Base-by-base conservation (phyloP, 495 filamentous ascomycete species). In the Polyplosphaeria fusca region DNA sequence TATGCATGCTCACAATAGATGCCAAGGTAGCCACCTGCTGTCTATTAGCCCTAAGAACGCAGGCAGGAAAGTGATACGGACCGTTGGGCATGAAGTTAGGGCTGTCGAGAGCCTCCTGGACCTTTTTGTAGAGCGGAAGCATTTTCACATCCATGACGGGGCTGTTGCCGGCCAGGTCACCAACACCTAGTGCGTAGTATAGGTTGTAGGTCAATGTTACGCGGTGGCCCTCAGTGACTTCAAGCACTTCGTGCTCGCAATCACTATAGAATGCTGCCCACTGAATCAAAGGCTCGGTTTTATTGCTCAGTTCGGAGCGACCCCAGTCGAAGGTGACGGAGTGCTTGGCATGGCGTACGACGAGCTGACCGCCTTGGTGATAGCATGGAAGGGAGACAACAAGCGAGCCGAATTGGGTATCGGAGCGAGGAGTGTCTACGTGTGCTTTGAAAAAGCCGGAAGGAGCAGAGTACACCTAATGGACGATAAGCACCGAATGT, bases 211-310 rank as follows among this genome's bases (percentile, higher is more conserved):
- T 84, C 19, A 85, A 61, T 0, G 79, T 84, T 23, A 84, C 54
- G 0, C 79, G 72, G 45, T 84, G 71, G 0, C 80, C 81, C 5
- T 63, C 52, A 0, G 69, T 78, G 38, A 84, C 71, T n/a, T 72
- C 67, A 4, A 74, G 65, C n/a, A 84, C 75, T 65, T 85, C 80
- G 63, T 85, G 81, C 59, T 80, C 76, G 56, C 77, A 82, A 58
- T 84, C 80, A 52, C 74, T 79, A 61, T 82, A 85, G 66, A 85
- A 85, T 1, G 82, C 81, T 0, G 76, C 79, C 81, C 79, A 85
- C 19, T 77, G 65, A 43, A 84, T 72, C 0, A 57, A 70, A 0
- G 22, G n/a, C 3, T 18, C 22, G 19, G 16, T 7, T n/a, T 25
- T 26, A 11, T 32, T 3, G 9, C 45, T 39, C 0, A 35, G 22